Evolutionary conservation across 179 eudicot species (phyloP), one percentile per base, ranked within the genome.

Genomic region (Gypsophila paniculata): DNA sequence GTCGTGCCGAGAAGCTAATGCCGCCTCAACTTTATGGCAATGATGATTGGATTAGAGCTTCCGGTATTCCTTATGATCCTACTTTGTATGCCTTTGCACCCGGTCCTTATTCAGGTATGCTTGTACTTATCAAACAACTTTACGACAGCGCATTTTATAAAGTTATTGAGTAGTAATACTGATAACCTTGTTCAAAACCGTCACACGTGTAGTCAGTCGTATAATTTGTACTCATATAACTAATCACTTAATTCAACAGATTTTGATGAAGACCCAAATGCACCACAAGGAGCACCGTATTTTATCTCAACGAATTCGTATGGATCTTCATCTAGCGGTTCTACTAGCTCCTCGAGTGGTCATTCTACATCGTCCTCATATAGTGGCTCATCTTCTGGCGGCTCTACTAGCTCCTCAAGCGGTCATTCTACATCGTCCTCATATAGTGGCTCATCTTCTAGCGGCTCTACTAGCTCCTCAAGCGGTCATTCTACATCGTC

Each of bases 31-130:
- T 81, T 6, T 81, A 18, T 25, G 68, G 72, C 2, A 66, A 13
- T 39, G 86, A 83, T 78, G 82, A 46, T 14, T 83, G 86, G 84
- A 78, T 83, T 54, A 61, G 1, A 34, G 69, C 52, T 22, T 73
- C 84, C 25, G 75, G 80, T 9, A 59, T 83, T 52, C 86, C 86
- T 19, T 83, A 83, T 58, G 77, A 72, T 17, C 78, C 86, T 1
- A 51, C 63, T 26, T 42, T 83, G 48, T 46, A 66, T 34, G 29
- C 36, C 12, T 23, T 66, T 46, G 68, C 75, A 0, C 60, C 46
- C 6, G 61, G 64, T 11, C 73, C 77, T 15, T 63, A 9, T 9
- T 42, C 48, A 67, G 80, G 78, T 79, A 78, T 53, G 34, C 1
- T 29, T 29, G 34, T 29, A 29, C 34, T 29, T 29, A 36, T 10